These are phyloP conservation scores for Phaseolus coccineus DNA, from an alignment of 331 rosid genomes.

Conservation along the genomic window DNA sequence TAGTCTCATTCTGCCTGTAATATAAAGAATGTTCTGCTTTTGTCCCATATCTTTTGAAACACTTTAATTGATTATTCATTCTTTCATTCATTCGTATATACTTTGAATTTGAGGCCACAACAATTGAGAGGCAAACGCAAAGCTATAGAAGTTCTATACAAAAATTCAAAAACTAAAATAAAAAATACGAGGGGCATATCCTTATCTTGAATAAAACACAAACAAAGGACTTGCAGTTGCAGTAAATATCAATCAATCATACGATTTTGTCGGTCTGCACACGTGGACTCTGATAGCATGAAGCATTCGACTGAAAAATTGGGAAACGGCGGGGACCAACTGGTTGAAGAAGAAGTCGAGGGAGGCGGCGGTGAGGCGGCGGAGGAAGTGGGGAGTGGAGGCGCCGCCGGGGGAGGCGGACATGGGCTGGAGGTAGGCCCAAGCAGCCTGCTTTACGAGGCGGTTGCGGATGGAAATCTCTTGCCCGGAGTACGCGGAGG, in stretches of 20 bases:
- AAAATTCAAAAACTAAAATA: background rate
- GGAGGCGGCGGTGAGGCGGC: constrained; percentile 58
- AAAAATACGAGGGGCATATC: background rate
- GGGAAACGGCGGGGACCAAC: constrained; percentile 50
- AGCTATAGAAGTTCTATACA: background rate
- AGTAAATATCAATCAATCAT: background rate
- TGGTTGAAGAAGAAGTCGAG: constrained; percentile 54
- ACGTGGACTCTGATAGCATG: constrained; percentile 42
- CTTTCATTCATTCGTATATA: constrained; percentile 33
- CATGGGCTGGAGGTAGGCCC: constrained; percentile 97
- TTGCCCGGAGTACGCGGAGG: constrained; percentile 48
- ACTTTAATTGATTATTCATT: constrained; percentile 27
- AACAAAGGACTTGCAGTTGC: background rate
- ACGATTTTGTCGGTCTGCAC: background rate
- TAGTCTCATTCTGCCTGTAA: constrained; percentile 31
- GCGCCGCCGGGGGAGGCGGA: constrained; percentile 60
- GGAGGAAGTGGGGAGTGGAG: constrained; percentile 57
- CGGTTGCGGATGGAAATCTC: constrained; percentile 88
- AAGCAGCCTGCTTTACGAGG: constrained; percentile 96
- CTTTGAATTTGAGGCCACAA: constrained; percentile 27
- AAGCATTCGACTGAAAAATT: constrained; percentile 51
- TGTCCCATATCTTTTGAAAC: constrained; percentile 5
- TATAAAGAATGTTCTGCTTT: background rate
- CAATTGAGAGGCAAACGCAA: constrained; percentile 25
- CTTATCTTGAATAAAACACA: background rate